Evolutionary conservation across 2,329 filamentous ascomycete species (phyloP).

Genomic region (Penicillium sp.): DNA sequence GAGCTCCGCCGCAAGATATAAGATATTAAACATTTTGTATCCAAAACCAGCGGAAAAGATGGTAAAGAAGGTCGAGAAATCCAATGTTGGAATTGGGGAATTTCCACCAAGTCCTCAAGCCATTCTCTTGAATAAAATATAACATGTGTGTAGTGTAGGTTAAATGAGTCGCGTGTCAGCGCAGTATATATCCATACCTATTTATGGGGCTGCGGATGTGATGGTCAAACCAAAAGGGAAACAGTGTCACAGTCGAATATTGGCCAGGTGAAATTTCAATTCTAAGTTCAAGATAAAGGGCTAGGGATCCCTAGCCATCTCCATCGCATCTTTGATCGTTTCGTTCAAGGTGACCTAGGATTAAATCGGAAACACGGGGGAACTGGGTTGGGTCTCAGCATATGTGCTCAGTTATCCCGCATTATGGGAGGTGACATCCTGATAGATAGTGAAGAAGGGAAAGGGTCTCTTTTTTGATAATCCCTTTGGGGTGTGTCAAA

Average conservation of each 20-base stretch:
- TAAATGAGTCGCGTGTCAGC: no score
- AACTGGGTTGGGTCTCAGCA: conserved; percentile 82
- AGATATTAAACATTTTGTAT: not conserved
- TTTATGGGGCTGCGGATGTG: not conserved
- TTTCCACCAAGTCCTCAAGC: not conserved
- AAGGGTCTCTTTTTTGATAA: conserved; percentile 80
- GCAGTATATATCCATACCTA: no score
- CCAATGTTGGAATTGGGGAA: not conserved
- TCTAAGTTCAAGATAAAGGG: conserved; percentile 83
- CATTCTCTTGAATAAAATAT: not conserved
- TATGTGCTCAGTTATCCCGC: conserved; percentile 79
- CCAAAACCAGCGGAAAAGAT: not conserved
- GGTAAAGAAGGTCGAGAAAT: not conserved
- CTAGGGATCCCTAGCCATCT: conserved; percentile 77
- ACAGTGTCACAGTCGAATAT: conserved; percentile 56
- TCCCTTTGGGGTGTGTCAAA: conserved; percentile 74
- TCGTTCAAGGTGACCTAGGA: conserved; percentile 87
- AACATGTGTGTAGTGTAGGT: no score
- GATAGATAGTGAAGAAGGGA: conserved; percentile 67
- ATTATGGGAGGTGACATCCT: conserved; percentile 78
- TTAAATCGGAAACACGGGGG: conserved; percentile 88
- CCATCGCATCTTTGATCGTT: conserved; percentile 86
- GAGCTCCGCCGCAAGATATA: no score
- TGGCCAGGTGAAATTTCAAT: conserved; percentile 73
- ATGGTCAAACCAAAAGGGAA: conserved; percentile 22